Evolutionary conservation across 2,329 filamentous ascomycete genomes (phyloP).

Genomic region (Aspergillus transmontanensis): DNA sequence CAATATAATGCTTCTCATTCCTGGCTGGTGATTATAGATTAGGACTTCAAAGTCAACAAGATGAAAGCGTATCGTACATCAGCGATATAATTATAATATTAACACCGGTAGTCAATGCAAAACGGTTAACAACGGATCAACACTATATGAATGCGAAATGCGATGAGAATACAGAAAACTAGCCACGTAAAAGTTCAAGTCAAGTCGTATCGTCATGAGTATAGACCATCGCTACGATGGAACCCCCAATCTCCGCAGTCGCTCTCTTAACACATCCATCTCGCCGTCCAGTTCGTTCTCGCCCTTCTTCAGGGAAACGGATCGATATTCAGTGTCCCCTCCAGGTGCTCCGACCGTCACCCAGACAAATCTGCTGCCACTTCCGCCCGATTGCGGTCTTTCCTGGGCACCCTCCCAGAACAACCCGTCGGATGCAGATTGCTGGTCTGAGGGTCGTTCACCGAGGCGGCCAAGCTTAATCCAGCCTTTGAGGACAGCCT

Average conservation of each 20-base stretch:
- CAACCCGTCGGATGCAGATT: slow-evolving; percentile 23
- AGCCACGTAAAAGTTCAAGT: slow-evolving; percentile 13
- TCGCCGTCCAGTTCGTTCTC: slow-evolving; percentile 28
- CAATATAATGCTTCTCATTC: not conserved
- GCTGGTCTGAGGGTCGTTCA: slow-evolving; percentile 27
- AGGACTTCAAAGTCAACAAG: not conserved
- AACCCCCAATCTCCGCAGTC: slow-evolving; percentile 29
- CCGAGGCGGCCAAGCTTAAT: slow-evolving; percentile 41
- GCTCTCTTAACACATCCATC: slow-evolving; percentile 33
- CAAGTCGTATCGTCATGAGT: slow-evolving; percentile 28
- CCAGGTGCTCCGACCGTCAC: slow-evolving; percentile 52
- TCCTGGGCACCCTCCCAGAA: slow-evolving; percentile 48
- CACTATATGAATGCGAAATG: slow-evolving; percentile 2
- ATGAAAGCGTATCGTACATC: not conserved
- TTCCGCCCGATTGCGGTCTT: slow-evolving; percentile 43
- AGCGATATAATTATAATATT: not conserved
- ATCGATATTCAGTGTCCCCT: slow-evolving; percentile 49
- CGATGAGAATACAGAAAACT: not conserved
- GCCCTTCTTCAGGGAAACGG: slow-evolving; percentile 33
- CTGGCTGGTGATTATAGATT: not conserved
- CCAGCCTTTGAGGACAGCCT: slow-evolving; percentile 45
- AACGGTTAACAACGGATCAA: not conserved
- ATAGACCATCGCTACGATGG: slow-evolving; percentile 7
- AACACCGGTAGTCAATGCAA: not conserved
- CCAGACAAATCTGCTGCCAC: slow-evolving; percentile 55